Conservation (phyloP, 768 basidiomycete species). For the Psilocybe cyanescens region DNA sequence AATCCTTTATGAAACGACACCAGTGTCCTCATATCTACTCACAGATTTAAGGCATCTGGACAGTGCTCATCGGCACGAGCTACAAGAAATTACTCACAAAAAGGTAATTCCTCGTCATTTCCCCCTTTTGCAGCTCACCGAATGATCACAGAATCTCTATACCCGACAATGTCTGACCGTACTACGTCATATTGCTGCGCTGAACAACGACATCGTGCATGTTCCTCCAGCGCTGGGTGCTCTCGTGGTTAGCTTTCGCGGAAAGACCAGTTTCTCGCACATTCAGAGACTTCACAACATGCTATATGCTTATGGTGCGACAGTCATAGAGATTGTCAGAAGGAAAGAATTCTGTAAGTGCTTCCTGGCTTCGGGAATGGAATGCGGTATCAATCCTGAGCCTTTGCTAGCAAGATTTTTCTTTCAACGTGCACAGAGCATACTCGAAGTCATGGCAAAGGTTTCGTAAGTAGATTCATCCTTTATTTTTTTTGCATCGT, state of each 20-base stretch:
- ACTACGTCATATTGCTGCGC: conserved; percentile 74
- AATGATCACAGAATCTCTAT: conserved; percentile 62
- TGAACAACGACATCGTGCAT: conserved; percentile 83
- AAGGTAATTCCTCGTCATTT: conserved; percentile 44
- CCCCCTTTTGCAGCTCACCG: conserved; percentile 24
- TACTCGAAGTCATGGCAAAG: conserved; percentile 87
- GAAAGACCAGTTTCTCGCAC: conserved; percentile 86
- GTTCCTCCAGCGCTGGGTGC: conserved; percentile 66
- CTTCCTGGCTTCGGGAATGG: background rate
- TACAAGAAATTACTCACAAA: conserved; percentile 55
- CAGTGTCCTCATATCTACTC: background rate
- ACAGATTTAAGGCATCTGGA: conserved; percentile 71
- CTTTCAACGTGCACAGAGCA: conserved; percentile 75
- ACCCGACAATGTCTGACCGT: conserved; percentile 67
- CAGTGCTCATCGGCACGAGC: conserved; percentile 60
- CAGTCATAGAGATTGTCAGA: conserved; percentile 88
- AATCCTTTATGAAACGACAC: background rate
- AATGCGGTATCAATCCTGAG: background rate
- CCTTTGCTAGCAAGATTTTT: conserved; percentile 69
- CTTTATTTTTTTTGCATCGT: background rate
- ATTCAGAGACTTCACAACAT: conserved; percentile 88
- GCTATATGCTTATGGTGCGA: conserved; percentile 91
- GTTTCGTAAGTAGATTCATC: conserved; percentile 60
- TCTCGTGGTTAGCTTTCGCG: conserved; percentile 75
- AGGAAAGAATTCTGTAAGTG: conserved; percentile 85